Percentiles rank a stretch among this genome's conserved stretches.
Evolutionary conservation across 306 rosid species (phyloP).

Genomic region (Betula pendula): DNA sequence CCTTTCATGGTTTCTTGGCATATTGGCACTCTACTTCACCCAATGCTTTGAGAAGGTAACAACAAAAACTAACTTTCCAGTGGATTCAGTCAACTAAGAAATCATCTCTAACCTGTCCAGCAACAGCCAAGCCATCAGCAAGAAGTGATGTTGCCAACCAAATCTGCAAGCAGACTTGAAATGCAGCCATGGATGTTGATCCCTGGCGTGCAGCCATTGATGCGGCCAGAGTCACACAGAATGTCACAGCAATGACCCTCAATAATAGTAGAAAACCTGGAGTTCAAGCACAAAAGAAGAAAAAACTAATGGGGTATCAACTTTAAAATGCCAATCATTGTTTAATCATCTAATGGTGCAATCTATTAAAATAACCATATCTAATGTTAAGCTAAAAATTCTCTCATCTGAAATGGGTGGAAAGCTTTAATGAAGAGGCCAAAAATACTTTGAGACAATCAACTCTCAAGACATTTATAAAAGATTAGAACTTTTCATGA

Average conservation of each 20-base stretch:
- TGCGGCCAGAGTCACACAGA: constrained; percentile 91
- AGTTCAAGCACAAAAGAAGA: constrained; percentile 26
- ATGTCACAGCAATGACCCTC: constrained; percentile 94
- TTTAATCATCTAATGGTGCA: not conserved
- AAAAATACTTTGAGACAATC: not conserved
- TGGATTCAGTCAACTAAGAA: constrained; percentile 1
- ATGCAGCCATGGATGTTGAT: constrained; percentile 91
- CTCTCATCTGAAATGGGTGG: not conserved
- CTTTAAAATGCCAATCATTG: not conserved
- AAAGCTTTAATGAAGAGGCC: not conserved
- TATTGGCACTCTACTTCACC: constrained; percentile 9
- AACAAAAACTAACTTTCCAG: not conserved
- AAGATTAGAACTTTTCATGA: not conserved
- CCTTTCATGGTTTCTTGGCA: not conserved
- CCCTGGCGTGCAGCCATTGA: constrained; percentile 92
- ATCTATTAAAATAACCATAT: not conserved
- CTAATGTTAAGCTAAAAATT: not conserved
- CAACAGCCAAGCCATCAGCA: constrained; percentile 95
- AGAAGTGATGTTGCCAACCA: constrained; percentile 95
- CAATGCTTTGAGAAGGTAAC: constrained; percentile 3
- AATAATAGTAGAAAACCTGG: constrained; percentile 78
- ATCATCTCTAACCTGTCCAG: constrained; percentile 77
- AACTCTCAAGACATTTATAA: not conserved
- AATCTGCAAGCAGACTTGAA: constrained; percentile 92
- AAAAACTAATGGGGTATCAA: constrained; percentile 27